Percentiles rank a stretch among this genome's conserved stretches.
Conservation (phyloP, 495 filamentous ascomycete genomes). For the Pyronema domesticum region DNA sequence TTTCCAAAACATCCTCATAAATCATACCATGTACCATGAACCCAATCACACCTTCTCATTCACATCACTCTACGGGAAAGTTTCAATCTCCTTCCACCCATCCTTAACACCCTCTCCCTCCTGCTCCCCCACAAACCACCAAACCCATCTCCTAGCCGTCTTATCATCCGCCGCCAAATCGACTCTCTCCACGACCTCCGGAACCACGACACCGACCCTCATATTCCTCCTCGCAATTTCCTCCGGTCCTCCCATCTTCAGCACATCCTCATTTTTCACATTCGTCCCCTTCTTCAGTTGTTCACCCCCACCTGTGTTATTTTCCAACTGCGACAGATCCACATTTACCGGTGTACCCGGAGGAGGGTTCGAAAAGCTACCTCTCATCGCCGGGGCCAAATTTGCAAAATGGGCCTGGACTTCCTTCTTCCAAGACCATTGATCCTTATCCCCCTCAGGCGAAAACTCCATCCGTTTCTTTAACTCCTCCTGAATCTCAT, state of each 20-base stretch:
- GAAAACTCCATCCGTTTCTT: conserved; percentile 9
- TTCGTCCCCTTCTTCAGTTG: conserved; percentile 45
- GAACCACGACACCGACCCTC: conserved; percentile 64
- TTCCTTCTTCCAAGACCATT: conserved; percentile 56
- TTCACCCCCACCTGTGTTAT: conserved; percentile 24
- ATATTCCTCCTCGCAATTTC: conserved; percentile 58
- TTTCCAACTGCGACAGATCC: neutral
- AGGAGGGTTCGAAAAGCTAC: conserved; percentile 59
- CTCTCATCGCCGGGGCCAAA: conserved; percentile 55
- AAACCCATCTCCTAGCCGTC: conserved; percentile 45
- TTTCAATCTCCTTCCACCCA: conserved; percentile 58
- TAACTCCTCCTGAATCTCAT: conserved; percentile 21
- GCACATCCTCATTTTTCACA: conserved; percentile 39
- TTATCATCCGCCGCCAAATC: conserved; percentile 50
- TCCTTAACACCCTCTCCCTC: conserved; percentile 28
- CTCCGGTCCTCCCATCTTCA: conserved; percentile 32
- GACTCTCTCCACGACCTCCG: conserved; percentile 58
- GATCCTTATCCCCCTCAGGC: conserved; percentile 14
- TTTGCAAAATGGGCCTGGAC: conserved; percentile 79
- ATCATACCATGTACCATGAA: too few relatives aligned
- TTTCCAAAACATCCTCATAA: too few relatives aligned
- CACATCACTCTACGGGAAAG: conserved; percentile 47
- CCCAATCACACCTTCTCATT: too few relatives aligned
- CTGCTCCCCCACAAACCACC: conserved; percentile 25
- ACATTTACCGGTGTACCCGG: conserved; percentile 45